Evolutionary conservation across 2,329 filamentous ascomycete genomes (phyloP), one percentile per base, ranked within the genome.

Genomic region (Fusarium acutatum): DNA sequence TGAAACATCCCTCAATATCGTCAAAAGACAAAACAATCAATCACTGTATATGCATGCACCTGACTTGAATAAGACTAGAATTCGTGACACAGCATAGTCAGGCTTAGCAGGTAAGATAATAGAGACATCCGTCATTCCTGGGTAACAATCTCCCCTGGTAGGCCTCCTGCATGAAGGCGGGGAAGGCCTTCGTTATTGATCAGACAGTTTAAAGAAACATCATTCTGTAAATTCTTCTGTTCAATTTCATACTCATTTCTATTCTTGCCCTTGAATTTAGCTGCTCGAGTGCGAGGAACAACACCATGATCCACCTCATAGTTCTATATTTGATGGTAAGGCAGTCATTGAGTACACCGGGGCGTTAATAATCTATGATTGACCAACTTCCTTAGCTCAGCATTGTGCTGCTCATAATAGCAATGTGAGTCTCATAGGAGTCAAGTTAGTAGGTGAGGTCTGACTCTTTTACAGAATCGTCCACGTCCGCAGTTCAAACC

Each of bases 401-500:
- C 69, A 56, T 78, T 28, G 68, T 72, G 41, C 78, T 83, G 32
- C 77, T 81, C 13, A 70, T 74, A n/a, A 63, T 81, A 22, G 81
- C 81, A 28, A 75, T 79, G 81, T 83, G 57, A 65, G 78, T 70
- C 7, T 13, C 20, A 24, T 6, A 4, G 18, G 4, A n/a, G 17
- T 10, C 49, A 6, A 1, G 7, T 15, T 34, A 18, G 13, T 13
- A 13, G 44, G 40, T 46, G 14, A 44, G 15, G 41, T 47, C 68
- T 60, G n/a, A 72, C 54, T 35, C 32, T 46, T 24, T 14, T 34
- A 22, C 62, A 86, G 84, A 18, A 79, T 83, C 73, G 77, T 83
- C 58, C 83, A 86, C 73, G 75, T 84, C 74, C 80, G 81, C 69
- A 79, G 77, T 64, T 67, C 78, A 22, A 78, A 77, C 56, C 81